Evolutionary conservation across 805 yeast genomes (phyloP).

Genomic region (Zygosaccharomyces bailii): DNA sequence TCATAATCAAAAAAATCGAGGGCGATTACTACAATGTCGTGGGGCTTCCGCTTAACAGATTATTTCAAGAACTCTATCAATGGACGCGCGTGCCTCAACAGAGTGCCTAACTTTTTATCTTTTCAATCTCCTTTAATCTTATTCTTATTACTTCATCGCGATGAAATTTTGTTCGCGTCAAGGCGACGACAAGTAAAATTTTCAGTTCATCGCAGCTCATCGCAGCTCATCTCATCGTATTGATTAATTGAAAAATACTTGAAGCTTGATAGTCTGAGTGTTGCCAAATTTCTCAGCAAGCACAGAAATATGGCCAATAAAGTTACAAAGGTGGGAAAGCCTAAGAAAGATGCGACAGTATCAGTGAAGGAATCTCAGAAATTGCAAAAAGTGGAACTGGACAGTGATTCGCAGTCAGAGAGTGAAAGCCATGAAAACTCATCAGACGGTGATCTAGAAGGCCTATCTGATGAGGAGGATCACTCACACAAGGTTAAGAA

Average conservation of each 20-base stretch:
- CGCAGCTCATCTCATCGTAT: slow-evolving; percentile 15
- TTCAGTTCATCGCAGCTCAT: slow-evolving; percentile 22
- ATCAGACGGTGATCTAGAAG: slow-evolving; percentile 32
- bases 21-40: slow-evolving; percentile 89
- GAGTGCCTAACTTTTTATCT: no score
- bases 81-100: slow-evolving; percentile 3
- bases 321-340: slow-evolving; percentile 12
- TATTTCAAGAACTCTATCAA: slow-evolving; percentile 35
- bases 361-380: slow-evolving; percentile 13
- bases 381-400: slow-evolving; percentile 26
- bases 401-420: slow-evolving; percentile 22
- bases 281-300: not conserved
- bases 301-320: slow-evolving; percentile 7
- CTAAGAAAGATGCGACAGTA: slow-evolving; percentile 11
- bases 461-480: slow-evolving; percentile 35
- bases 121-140: not conserved
- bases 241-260: not conserved
- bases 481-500: slow-evolving; percentile 32
- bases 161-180: slow-evolving; percentile 2
- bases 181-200: slow-evolving; percentile 11
- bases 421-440: slow-evolving; percentile 20
- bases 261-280: not conserved
- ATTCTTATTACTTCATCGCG: not conserved
- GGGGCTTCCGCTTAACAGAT: slow-evolving; percentile 71
- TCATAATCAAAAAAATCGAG: slow-evolving; percentile 55